These are phyloP conservation scores for Leptographium flavum DNA, from an alignment of 2,329 filamentous ascomycete species.

Conservation along the genomic window DNA sequence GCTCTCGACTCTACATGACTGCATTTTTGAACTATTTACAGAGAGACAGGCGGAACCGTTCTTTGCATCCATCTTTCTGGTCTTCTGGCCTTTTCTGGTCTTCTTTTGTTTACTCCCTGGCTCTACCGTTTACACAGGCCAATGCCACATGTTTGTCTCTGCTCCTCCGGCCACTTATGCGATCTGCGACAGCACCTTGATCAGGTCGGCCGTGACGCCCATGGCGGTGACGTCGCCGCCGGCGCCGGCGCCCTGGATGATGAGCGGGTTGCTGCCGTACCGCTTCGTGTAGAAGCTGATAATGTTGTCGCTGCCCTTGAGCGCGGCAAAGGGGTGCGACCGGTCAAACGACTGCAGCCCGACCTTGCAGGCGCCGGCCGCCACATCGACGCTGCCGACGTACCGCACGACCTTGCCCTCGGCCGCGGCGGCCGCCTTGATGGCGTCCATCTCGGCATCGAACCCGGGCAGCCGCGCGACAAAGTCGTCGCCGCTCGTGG, in stretches of 20 bases:
- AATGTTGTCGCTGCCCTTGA: constrained; percentile 98
- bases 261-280: constrained; percentile 81
- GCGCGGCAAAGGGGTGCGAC: constrained; percentile 78
- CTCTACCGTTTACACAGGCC: background rate
- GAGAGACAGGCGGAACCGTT: too few species aligned
- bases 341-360: constrained; percentile 80
- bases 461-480: constrained; percentile 66
- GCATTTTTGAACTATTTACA: too few species aligned
- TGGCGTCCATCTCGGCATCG: constrained; percentile 77
- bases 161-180: constrained; percentile 16
- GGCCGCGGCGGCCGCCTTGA: constrained; percentile 72
- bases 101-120: background rate
- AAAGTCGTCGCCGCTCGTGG: constrained; percentile 71
- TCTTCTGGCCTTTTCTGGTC: too few species aligned
- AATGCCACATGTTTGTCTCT: background rate
- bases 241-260: constrained; percentile 87
- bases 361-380: constrained; percentile 71
- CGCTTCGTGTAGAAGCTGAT: constrained; percentile 97
- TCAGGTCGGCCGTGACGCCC: constrained; percentile 86
- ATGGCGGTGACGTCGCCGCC: constrained; percentile 94
- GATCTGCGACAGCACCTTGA: constrained; percentile 73
- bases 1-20: too few species aligned
- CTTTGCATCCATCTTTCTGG: too few species aligned
- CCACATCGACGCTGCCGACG: constrained; percentile 83
- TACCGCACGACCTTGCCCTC: constrained; percentile 88